phyloP scores from a whole-genome alignment of 2,329 filamentous ascomycete species.

The Dactylellina drechsleri region DNA sequence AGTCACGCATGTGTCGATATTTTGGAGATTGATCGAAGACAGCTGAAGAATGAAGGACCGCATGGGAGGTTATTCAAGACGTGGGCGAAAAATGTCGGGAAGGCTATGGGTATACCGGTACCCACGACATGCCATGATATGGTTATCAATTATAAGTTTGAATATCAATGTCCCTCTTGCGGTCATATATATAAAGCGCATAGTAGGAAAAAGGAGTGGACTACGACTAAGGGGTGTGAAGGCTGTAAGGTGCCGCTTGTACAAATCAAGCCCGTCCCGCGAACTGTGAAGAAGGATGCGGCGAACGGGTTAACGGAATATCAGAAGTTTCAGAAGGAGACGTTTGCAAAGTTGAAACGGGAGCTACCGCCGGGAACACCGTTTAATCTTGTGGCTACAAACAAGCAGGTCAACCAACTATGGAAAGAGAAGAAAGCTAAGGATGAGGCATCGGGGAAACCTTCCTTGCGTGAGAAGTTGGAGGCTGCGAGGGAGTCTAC shows the following conservation, averaged over 20 bases:
- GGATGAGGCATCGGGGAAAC: not conserved
- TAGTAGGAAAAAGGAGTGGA: conserved; percentile 42
- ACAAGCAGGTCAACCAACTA: conserved; percentile 37
- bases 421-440: conserved; percentile 37
- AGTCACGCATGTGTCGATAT: conserved; percentile 52
- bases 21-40: conserved; percentile 35
- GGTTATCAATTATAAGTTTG: conserved; percentile 50
- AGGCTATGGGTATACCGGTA: conserved; percentile 42
- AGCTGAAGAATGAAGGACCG: conserved; percentile 34
- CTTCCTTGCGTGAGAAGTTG: conserved; percentile 15
- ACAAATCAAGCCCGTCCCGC: conserved; percentile 46
- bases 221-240: conserved; percentile 40
- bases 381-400: conserved; percentile 36
- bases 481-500: conserved; percentile 4
- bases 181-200: conserved; percentile 38
- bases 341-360: conserved; percentile 41
- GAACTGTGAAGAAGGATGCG: conserved; percentile 37
- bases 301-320: conserved; percentile 22
- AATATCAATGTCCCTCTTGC: conserved; percentile 41
- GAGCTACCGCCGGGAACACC: conserved; percentile 45
- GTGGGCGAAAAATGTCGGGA: conserved; percentile 46
- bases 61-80: conserved; percentile 38
- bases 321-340: conserved; percentile 45
- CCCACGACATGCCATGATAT: conserved; percentile 35
- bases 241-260: conserved; percentile 29